Base-by-base conservation (phyloP, 1,284 basidiomycete species). In the Ustilago xerochloae region DNA sequence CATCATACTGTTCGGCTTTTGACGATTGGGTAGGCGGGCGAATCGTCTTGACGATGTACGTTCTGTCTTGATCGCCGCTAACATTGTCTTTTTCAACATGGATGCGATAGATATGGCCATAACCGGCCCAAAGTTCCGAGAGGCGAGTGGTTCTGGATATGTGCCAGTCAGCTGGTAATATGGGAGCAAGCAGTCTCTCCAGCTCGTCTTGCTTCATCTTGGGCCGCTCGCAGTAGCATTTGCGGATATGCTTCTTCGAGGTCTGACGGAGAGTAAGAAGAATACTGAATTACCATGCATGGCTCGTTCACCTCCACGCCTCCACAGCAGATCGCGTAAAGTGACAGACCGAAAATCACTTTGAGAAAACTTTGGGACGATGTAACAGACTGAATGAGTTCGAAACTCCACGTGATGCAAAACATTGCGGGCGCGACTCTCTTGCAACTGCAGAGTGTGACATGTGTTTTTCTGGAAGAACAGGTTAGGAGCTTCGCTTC, bases 111-210 rank as follows among this genome's bases (percentile, higher is more conserved):
- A 74, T 65, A 43, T 61, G 56, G 7, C 75, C 75, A 55, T 75
- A 77, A 0, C 71, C 71, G 16, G 66, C 67, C 75, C 75, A 77
- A 10, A 77, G 62, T 22, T 61, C 52, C 12, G 63, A 36, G 4
- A 74, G 59, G 9, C 75, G 67, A 1, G 46, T 33, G 6, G 49
- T 47, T 29, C 43, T 48, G 18, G 10, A 32, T 22, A 73, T 36
- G 33, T 33, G 26, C 13, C 38, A 36, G 7, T 52, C 56, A 6
- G 53, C 4, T 6, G 59, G 63, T 13, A 67, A 50, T 15, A 72
- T n/a, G 6, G 63, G 49, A 6, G 28, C 15, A 7, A 67, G 35
- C 5, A 46, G 35, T 29, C 28, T 15, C 4, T 48, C 29, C 20
- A 69, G 41, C 28, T 63, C 52, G 6, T 46, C 35, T 35, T 55